phyloP scores from a whole-genome alignment of 2,329 filamentous ascomycete species.

The Fusarium tricinctum region DNA sequence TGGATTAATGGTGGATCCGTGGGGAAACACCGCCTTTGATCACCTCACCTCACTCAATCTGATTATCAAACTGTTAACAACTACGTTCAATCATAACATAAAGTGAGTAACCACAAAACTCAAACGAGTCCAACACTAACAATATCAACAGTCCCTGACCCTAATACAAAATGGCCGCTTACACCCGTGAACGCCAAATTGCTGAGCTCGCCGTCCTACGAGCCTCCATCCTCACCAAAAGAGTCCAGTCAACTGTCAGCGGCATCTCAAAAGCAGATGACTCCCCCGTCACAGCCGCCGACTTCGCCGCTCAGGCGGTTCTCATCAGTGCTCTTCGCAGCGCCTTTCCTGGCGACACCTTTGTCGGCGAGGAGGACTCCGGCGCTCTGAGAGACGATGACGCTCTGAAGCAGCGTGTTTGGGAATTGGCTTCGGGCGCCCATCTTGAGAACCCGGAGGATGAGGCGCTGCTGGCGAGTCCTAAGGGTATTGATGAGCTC shows the following conservation, averaged over 20 bases:
- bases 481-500: slow-evolving; percentile 66
- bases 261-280: slow-evolving; percentile 69
- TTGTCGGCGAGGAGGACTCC: slow-evolving; percentile 73
- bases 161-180: slow-evolving; percentile 42
- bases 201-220: slow-evolving; percentile 65
- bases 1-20: not conserved
- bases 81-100: not conserved
- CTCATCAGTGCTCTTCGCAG: slow-evolving; percentile 69
- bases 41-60: not conserved
- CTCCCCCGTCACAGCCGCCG: slow-evolving; percentile 73
- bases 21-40: not conserved
- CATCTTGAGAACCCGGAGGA: slow-evolving; percentile 24
- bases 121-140: not conserved
- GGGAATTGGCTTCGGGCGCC: slow-evolving; percentile 62
- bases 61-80: not conserved
- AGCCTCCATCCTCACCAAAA: slow-evolving; percentile 70
- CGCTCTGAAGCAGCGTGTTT: slow-evolving; percentile 66
- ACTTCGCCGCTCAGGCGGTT: slow-evolving; percentile 74
- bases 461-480: slow-evolving; percentile 53
- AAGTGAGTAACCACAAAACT: not conserved
- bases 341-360: slow-evolving; percentile 68
- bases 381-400: slow-evolving; percentile 64
- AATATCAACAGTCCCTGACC: not conserved
- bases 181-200: slow-evolving; percentile 51
- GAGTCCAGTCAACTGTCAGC: slow-evolving; percentile 58